Conservation (phyloP, 306 rosid species). For the apple (Malus domestica) region ASM211411v1 NC_041803.1:17522001-17522500, state of each 20-base stretch:
- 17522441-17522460: background rate
- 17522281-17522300: background rate
- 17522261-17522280: background rate
- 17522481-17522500: background rate
- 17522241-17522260: background rate
- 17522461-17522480: background rate
- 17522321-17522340: conserved; percentile 4
- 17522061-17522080: conserved; percentile 58
- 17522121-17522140: conserved; percentile 33
- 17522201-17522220: conserved; percentile 8
- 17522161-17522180: conserved; percentile 1
- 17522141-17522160: conserved; percentile 16
- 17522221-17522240: background rate
- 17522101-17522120: conserved; percentile 29
- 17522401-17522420: background rate
- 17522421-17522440: background rate
- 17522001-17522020: background rate
- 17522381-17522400: background rate
- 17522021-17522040: background rate
- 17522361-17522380: background rate
- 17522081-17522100: conserved; percentile 49
- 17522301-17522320: background rate
- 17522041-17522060: conserved; percentile 37
- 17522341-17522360: background rate
- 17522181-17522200: conserved; percentile 12